phyloP scores from a whole-genome alignment of 148 eudicot genomes.

The Silene conica region DNA sequence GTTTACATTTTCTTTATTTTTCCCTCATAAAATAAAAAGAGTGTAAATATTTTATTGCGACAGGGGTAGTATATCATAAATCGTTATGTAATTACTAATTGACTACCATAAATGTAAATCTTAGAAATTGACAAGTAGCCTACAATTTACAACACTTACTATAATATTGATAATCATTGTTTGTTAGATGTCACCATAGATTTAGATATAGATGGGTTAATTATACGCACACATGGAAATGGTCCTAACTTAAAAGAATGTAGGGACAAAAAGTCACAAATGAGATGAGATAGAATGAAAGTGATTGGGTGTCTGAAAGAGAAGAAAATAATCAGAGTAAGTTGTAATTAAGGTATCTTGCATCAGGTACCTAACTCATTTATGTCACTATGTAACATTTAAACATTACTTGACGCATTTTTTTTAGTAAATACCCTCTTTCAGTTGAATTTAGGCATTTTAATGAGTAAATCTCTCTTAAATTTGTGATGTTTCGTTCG shows the following conservation, averaged over 20 bases:
- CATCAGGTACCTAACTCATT: constrained; percentile 33
- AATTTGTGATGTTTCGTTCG: no score
- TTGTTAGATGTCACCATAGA: constrained; percentile 2
- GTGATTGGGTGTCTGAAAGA: constrained; percentile 3
- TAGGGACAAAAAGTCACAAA: constrained; percentile 21
- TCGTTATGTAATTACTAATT: no score
- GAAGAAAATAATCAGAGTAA: neutral
- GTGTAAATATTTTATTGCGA: no score
- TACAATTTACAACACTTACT: neutral
- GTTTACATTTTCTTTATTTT: no score
- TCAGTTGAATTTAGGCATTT: no score
- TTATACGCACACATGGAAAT: neutral
- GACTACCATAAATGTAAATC: neutral
- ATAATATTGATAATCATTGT: neutral
- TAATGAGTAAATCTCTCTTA: no score
- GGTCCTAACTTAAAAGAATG: constrained; percentile 2
- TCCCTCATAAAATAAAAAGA: no score
- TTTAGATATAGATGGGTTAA: neutral
- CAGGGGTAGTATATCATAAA: no score
- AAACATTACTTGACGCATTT: constrained; percentile 20
- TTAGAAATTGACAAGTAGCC: neutral
- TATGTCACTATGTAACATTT: constrained; percentile 23
- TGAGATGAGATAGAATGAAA: constrained; percentile 8
- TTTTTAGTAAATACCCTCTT: neutral
- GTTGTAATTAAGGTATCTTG: constrained; percentile 30